Conservation (phyloP, 129 eudicot species). For the carrot (Daucus carota) region DH1_v3.0 NC_030382.2:44994001-44994500, state of each 20-base stretch:
- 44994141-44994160: neutral
- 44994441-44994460: conserved; percentile 45
- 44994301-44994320: neutral
- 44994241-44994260: neutral
- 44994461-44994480: conserved; percentile 30
- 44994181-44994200: too few species aligned
- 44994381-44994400: neutral
- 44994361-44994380: neutral
- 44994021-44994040: conserved; percentile 50
- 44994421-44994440: neutral
- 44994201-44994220: neutral
- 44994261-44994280: neutral
- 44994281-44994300: neutral
- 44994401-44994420: neutral
- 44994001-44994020: conserved; percentile 48
- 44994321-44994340: neutral
- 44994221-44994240: neutral
- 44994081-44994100: neutral
- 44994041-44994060: conserved; percentile 37
- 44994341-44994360: neutral
- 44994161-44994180: too few species aligned
- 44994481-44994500: conserved; percentile 26
- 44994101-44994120: neutral
- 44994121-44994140: neutral
- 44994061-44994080: neutral